Evolutionary conservation across 306 rosid species (phyloP), one percentile per base, ranked within the genome.

Genomic region (Prunus armeniaca): DNA sequence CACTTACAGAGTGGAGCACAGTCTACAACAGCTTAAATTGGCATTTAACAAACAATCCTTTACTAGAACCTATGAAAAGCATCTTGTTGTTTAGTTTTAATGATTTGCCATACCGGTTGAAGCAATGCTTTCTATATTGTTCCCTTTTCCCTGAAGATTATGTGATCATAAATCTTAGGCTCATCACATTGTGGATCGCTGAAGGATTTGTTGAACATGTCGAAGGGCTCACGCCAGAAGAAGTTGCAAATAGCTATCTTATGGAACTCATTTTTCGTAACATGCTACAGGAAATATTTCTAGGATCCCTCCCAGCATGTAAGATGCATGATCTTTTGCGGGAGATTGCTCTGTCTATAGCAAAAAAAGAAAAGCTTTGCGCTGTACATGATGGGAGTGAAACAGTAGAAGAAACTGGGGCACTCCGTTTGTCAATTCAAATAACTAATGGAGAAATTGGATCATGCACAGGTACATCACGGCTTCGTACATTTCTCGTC

Each of bases 261-360:
- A 76, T 71, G 68, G 75, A 76, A 25, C 79, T 79, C 50, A 55
- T 43, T 51, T 64, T 30, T 13, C 57, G 67, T 25, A 72, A 73
- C 72, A 79, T 79, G 82, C 51, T 79, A 7, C 66, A 72, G 12
- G 72, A 50, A 14, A 9, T 11, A 6, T 4, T 3, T 30, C 32
- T 3, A 4, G 32, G 3, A 24, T 24, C 1, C 25, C 32, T 3
- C 32, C 71, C 7, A 10, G 8, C 50, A 20, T 79, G 78, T 45
- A 79, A 72, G 67, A 51, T 72, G 82, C 82, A 72, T 54, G 82
- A 79, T 51, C 74, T 80, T 34, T 24, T 74, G 65, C 15, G 83
- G 4, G 74, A 79, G 46, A 51, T 79, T 73, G 71, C 75, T 9
- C 9, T 66, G 10, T 28, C 55, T 0, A 54, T 27, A 0, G 50